These are phyloP conservation scores for Mortierella sp. DNA, from an alignment of 371 early-diverging fungal genomes.

Conservation along the genomic window DNA sequence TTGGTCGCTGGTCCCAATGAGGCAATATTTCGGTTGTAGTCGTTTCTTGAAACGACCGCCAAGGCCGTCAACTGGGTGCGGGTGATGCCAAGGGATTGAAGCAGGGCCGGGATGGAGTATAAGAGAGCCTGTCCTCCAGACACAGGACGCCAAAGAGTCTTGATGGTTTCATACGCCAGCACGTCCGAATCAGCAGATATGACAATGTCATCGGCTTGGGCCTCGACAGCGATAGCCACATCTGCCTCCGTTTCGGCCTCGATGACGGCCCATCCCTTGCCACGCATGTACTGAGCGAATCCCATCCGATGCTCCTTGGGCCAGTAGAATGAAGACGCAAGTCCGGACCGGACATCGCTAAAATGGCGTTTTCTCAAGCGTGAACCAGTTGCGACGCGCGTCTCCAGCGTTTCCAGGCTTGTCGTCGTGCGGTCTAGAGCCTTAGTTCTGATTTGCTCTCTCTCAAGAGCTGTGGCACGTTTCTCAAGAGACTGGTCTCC, in stretches of 20 bases:
- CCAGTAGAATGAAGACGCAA: background rate
- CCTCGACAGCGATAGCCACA: background rate
- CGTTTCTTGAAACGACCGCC: slow-evolving; percentile 16
- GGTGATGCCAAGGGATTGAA: background rate
- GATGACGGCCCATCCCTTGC: background rate
- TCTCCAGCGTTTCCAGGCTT: background rate
- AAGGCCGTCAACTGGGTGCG: slow-evolving; percentile 7
- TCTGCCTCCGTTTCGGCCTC: slow-evolving; percentile 3
- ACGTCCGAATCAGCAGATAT: background rate
- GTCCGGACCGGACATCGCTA: background rate
- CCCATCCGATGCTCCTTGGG: background rate
- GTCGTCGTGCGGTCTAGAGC: background rate
- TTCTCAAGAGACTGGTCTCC: no score
- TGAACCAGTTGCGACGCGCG: background rate
- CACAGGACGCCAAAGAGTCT: background rate
- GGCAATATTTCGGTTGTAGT: slow-evolving; percentile 14
- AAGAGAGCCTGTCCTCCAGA: background rate
- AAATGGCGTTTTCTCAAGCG: background rate
- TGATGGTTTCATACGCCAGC: background rate
- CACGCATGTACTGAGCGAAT: background rate
- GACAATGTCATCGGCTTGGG: background rate
- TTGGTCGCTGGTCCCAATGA: slow-evolving; percentile 13
- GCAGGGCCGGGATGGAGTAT: background rate
- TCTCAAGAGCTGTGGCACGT: no score
- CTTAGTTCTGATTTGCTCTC: background rate